These are phyloP conservation scores for Osmanthus fragrans DNA, from an alignment of 257 asterid genomes.

Conservation along the genomic window DNA sequence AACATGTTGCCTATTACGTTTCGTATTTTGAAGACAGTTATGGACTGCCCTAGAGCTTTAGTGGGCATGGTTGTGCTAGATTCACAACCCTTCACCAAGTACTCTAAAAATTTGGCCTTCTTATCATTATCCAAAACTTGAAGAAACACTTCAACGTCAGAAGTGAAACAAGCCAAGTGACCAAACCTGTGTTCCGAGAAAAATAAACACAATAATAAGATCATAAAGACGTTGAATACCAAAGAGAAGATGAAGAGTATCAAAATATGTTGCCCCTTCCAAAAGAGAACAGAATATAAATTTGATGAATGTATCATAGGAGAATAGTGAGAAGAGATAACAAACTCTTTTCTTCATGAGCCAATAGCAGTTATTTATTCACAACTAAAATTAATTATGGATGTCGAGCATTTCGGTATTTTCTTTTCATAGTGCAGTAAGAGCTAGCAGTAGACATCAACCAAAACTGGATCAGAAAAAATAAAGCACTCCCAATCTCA, in stretches of 20 bases:
- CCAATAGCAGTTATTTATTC: neutral
- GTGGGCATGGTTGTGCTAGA: slow-evolving; percentile 37
- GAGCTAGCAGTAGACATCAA: slow-evolving; percentile 12
- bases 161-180: slow-evolving; percentile 81
- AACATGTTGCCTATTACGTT: slow-evolving; percentile 55
- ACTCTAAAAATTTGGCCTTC: slow-evolving; percentile 56
- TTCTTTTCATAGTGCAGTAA: slow-evolving; percentile 11
- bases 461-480: neutral
- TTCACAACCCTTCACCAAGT: slow-evolving; percentile 51
- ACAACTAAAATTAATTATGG: slow-evolving; percentile 13
- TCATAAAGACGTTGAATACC: slow-evolving; percentile 12
- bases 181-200: slow-evolving; percentile 70
- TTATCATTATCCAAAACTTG: slow-evolving; percentile 54
- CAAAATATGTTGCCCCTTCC: slow-evolving; percentile 8
- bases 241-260: neutral
- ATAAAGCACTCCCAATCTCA: neutral
- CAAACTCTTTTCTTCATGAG: neutral
- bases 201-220: slow-evolving; percentile 19
- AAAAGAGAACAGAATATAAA: neutral
- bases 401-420: slow-evolving; percentile 2
- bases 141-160: slow-evolving; percentile 75
- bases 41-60: slow-evolving; percentile 76
- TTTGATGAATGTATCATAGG: neutral
- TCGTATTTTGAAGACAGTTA: slow-evolving; percentile 71
- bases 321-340: neutral